Evolutionary conservation across 768 basidiomycete genomes (phyloP), one percentile per base, ranked within the genome.

Genomic region (Butyriboletus loyo): DNA sequence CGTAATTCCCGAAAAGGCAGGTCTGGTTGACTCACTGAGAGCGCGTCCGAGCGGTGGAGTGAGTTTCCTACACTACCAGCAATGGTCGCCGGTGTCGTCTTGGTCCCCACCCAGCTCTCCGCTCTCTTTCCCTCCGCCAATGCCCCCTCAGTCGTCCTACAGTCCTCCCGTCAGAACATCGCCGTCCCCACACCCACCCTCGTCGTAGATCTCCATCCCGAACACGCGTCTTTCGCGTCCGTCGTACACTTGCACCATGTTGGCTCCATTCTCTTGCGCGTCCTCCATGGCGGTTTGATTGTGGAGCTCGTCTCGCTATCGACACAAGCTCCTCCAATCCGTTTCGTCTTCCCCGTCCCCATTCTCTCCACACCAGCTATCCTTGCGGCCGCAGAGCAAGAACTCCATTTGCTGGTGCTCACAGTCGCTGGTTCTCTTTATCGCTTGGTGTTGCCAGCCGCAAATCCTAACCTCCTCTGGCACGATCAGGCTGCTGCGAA

Each of bases 241-340:
- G 58, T 84, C 47, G 74, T 87, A 51, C 77, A 84, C 57, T 76
- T 84, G 5, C 72, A 75, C 14, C 63, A 69, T 34, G 81, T 84
- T 4, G 87, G 87, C 15, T 78, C 85, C 44, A 76, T 93, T 48
- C 78, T 92, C 46, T 69, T 86, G 42, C 86, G 92, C 54, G 78
- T 91, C 41, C 75, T 92, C 49, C 86, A 92, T 55, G 82, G 79
- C 40, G 86, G 85, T 24, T 70, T 83, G 56, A 84, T 91, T 45
- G 69, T 92, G 38, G 89, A 94, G 63, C 80, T 95, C 41, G 64
- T 84, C 34, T 89, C 90, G n/a, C 73, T 92, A 40, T 82, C 87
- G 6, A 77, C 79, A 1, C 73, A 82, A 57, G 73, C 84, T 3
- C 74, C 79, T 30, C 84, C 90, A 17, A 78, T 92, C 56, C 84